Percentiles rank a stretch among this genome's conserved stretches.
Evolutionary conservation across 2,329 filamentous ascomycete genomes (phyloP).

Genomic region (Chaetothyriales sp.): DNA sequence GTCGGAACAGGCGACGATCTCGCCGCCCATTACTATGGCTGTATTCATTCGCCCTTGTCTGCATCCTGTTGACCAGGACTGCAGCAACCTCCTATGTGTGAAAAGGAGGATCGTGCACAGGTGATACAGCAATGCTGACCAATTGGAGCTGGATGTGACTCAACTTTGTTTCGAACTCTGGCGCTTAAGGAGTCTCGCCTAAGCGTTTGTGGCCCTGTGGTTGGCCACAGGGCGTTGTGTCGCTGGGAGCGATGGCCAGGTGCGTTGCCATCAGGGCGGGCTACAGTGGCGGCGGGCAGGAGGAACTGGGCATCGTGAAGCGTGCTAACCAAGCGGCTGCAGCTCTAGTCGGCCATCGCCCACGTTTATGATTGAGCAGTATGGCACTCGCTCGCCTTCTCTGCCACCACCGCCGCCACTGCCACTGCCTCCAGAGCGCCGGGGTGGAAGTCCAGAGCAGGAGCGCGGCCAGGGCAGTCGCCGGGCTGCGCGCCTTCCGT

Average conservation of each 20-base stretch:
- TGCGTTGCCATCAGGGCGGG: neutral
- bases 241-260: neutral
- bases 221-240: neutral
- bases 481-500: slow-evolving; percentile 22
- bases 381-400: slow-evolving; percentile 1
- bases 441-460: slow-evolving; percentile 22
- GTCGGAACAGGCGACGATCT: neutral
- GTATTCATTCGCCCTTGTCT: neutral
- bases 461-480: slow-evolving; percentile 22
- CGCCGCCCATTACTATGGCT: neutral
- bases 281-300: too few relatives aligned
- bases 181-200: neutral
- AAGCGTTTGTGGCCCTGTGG: neutral
- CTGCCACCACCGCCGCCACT: slow-evolving; percentile 11
- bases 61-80: neutral
- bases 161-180: neutral
- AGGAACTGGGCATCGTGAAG: neutral
- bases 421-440: slow-evolving; percentile 18
- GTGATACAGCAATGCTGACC: neutral
- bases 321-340: neutral
- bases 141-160: neutral
- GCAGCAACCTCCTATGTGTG: neutral
- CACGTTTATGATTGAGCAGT: neutral
- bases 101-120: neutral
- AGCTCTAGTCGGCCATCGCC: neutral